Evolutionary conservation across 2,329 filamentous ascomycete species (phyloP), one percentile per base, ranked within the genome.

Genomic region (Fusarium sp.): DNA sequence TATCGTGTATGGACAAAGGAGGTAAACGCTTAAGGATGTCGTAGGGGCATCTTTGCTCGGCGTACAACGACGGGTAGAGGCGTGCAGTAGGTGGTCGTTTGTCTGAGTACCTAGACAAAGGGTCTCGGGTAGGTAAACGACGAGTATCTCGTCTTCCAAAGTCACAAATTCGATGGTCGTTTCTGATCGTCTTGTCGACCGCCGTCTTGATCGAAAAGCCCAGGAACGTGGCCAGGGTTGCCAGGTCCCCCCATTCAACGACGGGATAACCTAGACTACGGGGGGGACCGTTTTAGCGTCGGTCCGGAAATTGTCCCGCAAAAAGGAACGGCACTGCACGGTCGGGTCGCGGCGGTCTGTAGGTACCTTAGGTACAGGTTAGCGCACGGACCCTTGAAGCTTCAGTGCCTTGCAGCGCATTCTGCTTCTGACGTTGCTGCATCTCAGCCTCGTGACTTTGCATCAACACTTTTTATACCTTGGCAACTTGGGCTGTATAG

Each of bases 261-360:
- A 59, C 30, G 16, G 34, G 34, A 56, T 43, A 57, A 20, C 48
- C 25, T 45, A 45, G 16, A 18, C 34, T 27, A 27, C 16, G 45
- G 69, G 71, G 71, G 65, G 60, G 43, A 41, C 54, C 60, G 52
- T 75, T 71, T 73, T 74, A 74, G 74, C 72, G 73, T 79, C 80
- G 81, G 82, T 78, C 80, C 80, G 81, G 80, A 80, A 81, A 80
- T 82, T 82, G 80, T 80, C 78, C 82, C 81, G 79, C 77, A 65
- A 66, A 68, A 71, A 63, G 60, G 32, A 41, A 65, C 50, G 65
- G 43, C 37, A 64, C 43, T 72, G 41, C 41, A 23, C 67, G 41
- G 68, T 57, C 66, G 20, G 41, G 41, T 45, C 20, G 20, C 41
- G 20, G 41, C 41, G 39, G 57, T 48, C 43, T 48, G 43, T 45